Evolutionary conservation across 2,329 filamentous ascomycete species (phyloP).

Genomic region (Orbilia brochopaga): DNA sequence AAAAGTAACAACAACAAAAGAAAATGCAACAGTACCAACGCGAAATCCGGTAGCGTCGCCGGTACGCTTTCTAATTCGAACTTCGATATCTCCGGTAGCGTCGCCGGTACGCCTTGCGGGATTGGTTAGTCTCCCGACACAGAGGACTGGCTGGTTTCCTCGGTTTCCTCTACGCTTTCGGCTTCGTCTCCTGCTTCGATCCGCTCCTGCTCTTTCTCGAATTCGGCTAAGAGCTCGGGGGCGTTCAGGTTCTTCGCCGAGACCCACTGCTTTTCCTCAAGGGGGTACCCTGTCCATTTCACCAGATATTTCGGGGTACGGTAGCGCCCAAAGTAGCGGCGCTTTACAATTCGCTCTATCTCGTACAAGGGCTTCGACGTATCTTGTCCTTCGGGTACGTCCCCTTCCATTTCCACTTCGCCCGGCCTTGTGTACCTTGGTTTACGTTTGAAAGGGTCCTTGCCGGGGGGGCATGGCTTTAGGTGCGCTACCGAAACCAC

Average conservation of each 20-base stretch:
- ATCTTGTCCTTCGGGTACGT: background rate
- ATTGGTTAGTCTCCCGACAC: too few relatives aligned
- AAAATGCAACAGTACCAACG: too few relatives aligned
- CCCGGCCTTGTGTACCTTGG: background rate
- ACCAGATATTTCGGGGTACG: background rate
- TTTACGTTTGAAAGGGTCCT: background rate
- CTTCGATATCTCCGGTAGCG: too few relatives aligned
- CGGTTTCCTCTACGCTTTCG: too few relatives aligned
- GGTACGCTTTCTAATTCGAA: too few relatives aligned
- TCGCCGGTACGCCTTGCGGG: too few relatives aligned
- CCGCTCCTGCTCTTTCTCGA: background rate
- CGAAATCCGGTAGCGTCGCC: too few relatives aligned
- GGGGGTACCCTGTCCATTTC: background rate
- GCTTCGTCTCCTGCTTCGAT: too few relatives aligned
- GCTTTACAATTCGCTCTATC: background rate
- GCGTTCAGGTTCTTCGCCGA: background rate
- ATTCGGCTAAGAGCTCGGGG: background rate
- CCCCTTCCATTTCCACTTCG: background rate
- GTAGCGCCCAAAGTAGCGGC: background rate
- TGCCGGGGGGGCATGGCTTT: background rate
- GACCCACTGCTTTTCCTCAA: background rate
- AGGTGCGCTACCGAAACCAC: constrained; percentile 1
- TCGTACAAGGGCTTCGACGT: background rate
- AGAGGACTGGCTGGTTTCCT: too few relatives aligned
- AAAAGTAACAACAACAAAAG: too few relatives aligned